Base-by-base conservation (phyloP, 208 protist genomes). In the Leishmania mexicana region DNA sequence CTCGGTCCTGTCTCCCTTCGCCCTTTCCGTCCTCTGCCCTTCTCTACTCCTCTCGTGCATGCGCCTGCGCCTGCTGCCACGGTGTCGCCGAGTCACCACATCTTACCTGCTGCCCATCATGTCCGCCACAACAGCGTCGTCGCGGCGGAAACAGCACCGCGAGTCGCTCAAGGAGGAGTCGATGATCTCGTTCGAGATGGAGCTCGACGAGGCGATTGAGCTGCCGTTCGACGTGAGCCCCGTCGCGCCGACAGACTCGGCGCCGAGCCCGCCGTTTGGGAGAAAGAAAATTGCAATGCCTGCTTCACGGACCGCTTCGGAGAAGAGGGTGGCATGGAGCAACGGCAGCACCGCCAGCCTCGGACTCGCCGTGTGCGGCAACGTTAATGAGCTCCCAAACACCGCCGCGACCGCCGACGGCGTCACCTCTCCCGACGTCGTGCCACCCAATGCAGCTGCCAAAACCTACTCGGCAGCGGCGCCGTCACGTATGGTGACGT, bases 131-230 rank as follows among this genome's bases (percentile, higher is more conserved):
- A 28, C 54, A 3, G 24, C 60, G 28, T n/a, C 45, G 24, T 58
- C 67, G 42, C 75, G 53, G 31, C 38, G 10, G 51, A 67, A 21
- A 31, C 51, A 51, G 57, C n/a, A 67, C 53, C 21, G 19, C n/a
- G 45, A 62, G 45, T 31, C 38, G 49, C 54, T 21, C 15, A 62
- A 79, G 78, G 45, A 80, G 15, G 82, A 85, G 64, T 68, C 72
- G 58, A 81, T 58, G 24, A 53, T 54, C 35, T 80, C 82, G 24
- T 81, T 81, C 62, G 57, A 76, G 1, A 35, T 81, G 1, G 82
- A 76, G 31, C 47, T 81, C 57, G 77, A 79, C 19, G 82, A 85
- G 45, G 70, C 49, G 51, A 49, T 76, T 19, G 82, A 80, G 53
- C 53, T 85, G 40, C 53, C 71, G 8, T 17, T 35, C n/a, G 49